phyloP scores from a whole-genome alignment of 768 basidiomycete species.

The Lentinula edodes region DNA sequence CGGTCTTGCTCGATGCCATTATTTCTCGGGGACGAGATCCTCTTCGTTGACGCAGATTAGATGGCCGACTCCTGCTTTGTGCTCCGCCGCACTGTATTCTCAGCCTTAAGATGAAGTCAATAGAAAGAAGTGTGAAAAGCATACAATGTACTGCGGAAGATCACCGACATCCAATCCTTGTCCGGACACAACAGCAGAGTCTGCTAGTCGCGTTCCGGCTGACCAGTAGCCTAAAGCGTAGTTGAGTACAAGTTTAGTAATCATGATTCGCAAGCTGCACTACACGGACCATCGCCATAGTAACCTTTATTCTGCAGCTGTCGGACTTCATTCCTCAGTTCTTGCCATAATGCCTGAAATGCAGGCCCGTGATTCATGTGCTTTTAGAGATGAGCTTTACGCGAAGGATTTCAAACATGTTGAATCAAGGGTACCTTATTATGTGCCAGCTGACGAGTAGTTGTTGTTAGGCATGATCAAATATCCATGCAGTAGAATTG shows the following conservation, averaged over 20 bases:
- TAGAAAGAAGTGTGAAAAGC: neutral
- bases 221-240: conserved; percentile 69
- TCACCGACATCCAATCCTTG: conserved; percentile 49
- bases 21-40: conserved; percentile 28
- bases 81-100: conserved; percentile 67
- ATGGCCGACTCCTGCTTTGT: conserved; percentile 56
- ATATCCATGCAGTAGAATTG: conserved; percentile 8
- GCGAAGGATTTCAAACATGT: neutral
- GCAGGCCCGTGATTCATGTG: conserved; percentile 77
- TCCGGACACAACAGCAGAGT: conserved; percentile 51
- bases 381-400: conserved; percentile 25
- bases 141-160: conserved; percentile 74
- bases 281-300: conserved; percentile 68
- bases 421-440: conserved; percentile 50
- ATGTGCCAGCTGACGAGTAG: conserved; percentile 59
- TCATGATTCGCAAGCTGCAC: neutral
- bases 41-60: conserved; percentile 34
- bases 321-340: conserved; percentile 59
- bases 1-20: conserved; percentile 52
- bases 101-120: neutral
- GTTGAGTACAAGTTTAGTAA: neutral
- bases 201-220: conserved; percentile 62
- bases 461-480: neutral
- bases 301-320: conserved; percentile 71
- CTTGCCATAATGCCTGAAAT: conserved; percentile 73